Evolutionary conservation across 2,329 filamentous ascomycete species (phyloP), one percentile per base, ranked within the genome.

Genomic region (Achaetomium macrosporum): DNA sequence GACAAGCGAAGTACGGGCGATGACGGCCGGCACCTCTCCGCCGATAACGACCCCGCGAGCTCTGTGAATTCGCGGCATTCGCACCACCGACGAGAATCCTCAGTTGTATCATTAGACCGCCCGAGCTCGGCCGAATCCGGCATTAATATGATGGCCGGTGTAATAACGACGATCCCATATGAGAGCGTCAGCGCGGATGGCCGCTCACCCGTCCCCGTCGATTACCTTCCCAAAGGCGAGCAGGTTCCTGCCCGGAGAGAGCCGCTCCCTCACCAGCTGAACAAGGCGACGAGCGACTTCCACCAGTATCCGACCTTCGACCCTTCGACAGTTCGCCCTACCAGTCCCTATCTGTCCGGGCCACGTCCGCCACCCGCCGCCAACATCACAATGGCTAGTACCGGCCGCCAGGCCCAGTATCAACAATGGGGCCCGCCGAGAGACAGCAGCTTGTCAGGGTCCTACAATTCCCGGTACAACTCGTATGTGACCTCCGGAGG

Each of bases 141-240:
- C 54, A 72, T 91, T 56, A 86, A 87, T 65, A 84, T 84, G 73
- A 85, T 83, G 66, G 85, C 90, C 33, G 90, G 90, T 54, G 82
- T 92, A 54, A 89, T 96, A 65, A 90, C 90, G 33, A 86, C 88
- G 29, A 91, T 96, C 59, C 89, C 91, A 31, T 95, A 95, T 73
- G 88, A 95, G 62, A 83, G 75, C 63, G 76, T 85, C 30, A 68
- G 78, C 47, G 68, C 79, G 50, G 86, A 88, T 67, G 79, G 78
- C 45, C 83, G 82, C 65, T 85, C 84, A 20, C 86, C 89, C 5
- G 79, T 89, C 54, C 73, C 85, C 37, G 76, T 88, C 64, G 87
- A 95, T 42, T 88, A 87, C 65, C 74, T 89, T 41, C 84, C 86
- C 46, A 81, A 82, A 65, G 71, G 78, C 53, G 84, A 88, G 57